A percentile compares a stretch with the other conserved stretches of the same genome.
Evolutionary conservation across 2,329 filamentous ascomycete species (phyloP).

Genomic region (Exophiala spinifera): DNA sequence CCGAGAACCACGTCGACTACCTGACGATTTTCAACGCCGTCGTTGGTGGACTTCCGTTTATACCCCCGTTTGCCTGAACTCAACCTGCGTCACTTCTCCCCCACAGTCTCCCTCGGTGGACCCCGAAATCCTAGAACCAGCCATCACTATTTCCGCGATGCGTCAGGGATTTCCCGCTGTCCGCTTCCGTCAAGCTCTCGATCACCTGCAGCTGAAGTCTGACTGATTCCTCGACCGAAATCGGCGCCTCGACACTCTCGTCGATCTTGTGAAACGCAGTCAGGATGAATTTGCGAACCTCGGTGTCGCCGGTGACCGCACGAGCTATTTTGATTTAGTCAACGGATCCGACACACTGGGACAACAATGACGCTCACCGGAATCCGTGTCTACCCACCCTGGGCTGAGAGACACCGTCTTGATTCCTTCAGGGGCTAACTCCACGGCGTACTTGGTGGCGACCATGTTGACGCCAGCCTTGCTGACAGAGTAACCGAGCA

Average conservation of each 20-base stretch:
- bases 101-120: too few species aligned
- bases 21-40: slow-evolving; percentile 21
- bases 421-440: slow-evolving; percentile 35
- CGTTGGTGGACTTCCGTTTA: slow-evolving; percentile 20
- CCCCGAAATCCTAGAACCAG: slow-evolving; percentile 23
- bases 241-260: slow-evolving; percentile 28
- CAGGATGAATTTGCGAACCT: slow-evolving; percentile 25
- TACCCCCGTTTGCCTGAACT: slow-evolving; percentile 21
- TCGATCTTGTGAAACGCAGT: slow-evolving; percentile 26
- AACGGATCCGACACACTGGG: slow-evolving; percentile 7
- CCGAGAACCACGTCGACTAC: slow-evolving; percentile 18
- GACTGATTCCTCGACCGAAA: slow-evolving; percentile 31
- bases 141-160: slow-evolving; percentile 28
- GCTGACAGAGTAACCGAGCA: slow-evolving; percentile 36
- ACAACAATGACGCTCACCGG: slow-evolving; percentile 13
- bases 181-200: slow-evolving; percentile 24
- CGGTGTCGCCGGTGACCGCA: slow-evolving; percentile 16
- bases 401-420: slow-evolving; percentile 37
- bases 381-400: slow-evolving; percentile 33
- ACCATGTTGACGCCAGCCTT: slow-evolving; percentile 44
- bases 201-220: slow-evolving; percentile 30
- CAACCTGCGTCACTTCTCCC: slow-evolving; percentile 4
- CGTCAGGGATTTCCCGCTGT: slow-evolving; percentile 29
- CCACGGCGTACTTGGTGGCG: slow-evolving; percentile 41
- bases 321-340: slow-evolving; percentile 12